These are phyloP conservation scores for Ogataea kodamae DNA, from an alignment of 805 yeast genomes.

Conservation along the genomic window DNA sequence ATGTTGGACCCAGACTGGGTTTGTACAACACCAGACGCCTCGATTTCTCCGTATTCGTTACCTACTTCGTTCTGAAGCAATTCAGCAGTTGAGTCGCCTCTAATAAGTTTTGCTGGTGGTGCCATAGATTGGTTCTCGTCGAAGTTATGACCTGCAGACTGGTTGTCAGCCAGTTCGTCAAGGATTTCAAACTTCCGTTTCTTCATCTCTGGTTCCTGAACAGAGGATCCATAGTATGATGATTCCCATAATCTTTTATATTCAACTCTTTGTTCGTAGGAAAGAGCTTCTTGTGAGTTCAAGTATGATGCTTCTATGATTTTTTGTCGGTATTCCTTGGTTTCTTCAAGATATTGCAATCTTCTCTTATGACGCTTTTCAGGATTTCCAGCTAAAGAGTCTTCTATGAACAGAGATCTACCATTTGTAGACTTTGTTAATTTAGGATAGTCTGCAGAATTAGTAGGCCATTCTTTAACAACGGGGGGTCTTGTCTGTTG, in stretches of 20 bases:
- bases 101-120: slow-evolving; percentile 24
- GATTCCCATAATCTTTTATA: slow-evolving; percentile 25
- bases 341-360: slow-evolving; percentile 29
- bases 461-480: slow-evolving; percentile 68
- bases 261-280: slow-evolving; percentile 24
- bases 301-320: slow-evolving; percentile 28
- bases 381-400: slow-evolving; percentile 31
- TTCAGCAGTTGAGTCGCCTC: slow-evolving; percentile 26
- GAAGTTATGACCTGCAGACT: background rate
- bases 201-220: slow-evolving; percentile 6
- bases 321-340: slow-evolving; percentile 31
- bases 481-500: slow-evolving; percentile 79
- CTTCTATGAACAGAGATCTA: slow-evolving; percentile 77
- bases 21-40: slow-evolving; percentile 54
- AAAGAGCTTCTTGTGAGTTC: slow-evolving; percentile 9
- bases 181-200: slow-evolving; percentile 6
- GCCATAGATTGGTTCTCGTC: slow-evolving; percentile 15
- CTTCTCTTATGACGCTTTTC: slow-evolving; percentile 32
- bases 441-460: slow-evolving; percentile 50
- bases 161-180: background rate
- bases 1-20: slow-evolving; percentile 35
- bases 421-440: slow-evolving; percentile 65
- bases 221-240: slow-evolving; percentile 11
- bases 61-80: slow-evolving; percentile 20
- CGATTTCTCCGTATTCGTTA: slow-evolving; percentile 49